These are phyloP conservation scores for Pugionium dolabratum DNA, from an alignment of 345 rosid species.

Conservation along the genomic window DNA sequence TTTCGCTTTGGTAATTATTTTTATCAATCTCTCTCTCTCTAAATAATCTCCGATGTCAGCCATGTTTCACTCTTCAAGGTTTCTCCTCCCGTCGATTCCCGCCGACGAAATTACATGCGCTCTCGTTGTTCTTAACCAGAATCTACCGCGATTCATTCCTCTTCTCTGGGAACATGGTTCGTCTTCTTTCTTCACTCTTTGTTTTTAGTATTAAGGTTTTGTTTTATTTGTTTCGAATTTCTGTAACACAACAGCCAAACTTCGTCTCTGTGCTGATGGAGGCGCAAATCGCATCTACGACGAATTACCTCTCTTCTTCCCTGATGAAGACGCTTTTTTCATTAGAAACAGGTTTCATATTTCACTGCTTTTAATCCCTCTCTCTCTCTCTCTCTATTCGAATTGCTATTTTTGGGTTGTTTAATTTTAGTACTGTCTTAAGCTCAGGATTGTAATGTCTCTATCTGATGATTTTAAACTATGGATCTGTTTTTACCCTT, in stretches of 20 bases:
- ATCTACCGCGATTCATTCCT: slow-evolving; percentile 72
- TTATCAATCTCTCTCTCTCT: not conserved
- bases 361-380: not conserved
- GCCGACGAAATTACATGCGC: slow-evolving; percentile 49
- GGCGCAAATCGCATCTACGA: slow-evolving; percentile 96
- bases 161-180: slow-evolving; percentile 87
- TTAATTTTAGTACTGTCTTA: too few relatives aligned
- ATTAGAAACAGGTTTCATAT: slow-evolving; percentile 55
- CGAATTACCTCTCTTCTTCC: slow-evolving; percentile 75
- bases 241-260: slow-evolving; percentile 63
- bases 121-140: slow-evolving; percentile 74
- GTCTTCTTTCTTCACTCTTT: not conserved
- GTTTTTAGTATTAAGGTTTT: not conserved
- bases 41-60: slow-evolving; percentile 49
- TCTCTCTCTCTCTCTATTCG: not conserved
- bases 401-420: too few relatives aligned
- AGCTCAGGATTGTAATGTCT: too few relatives aligned
- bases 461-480: too few relatives aligned
- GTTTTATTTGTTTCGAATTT: slow-evolving; percentile 14
- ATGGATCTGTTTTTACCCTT: too few relatives aligned
- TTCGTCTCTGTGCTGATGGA: slow-evolving; percentile 93
- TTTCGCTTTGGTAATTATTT: not conserved
- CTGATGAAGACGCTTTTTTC: slow-evolving; percentile 52
- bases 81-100: slow-evolving; percentile 61
- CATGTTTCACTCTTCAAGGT: slow-evolving; percentile 69